Evolutionary conservation across 371 early-diverging fungal genomes (phyloP).

Genomic region (Basidiobolus meristosporus): DNA sequence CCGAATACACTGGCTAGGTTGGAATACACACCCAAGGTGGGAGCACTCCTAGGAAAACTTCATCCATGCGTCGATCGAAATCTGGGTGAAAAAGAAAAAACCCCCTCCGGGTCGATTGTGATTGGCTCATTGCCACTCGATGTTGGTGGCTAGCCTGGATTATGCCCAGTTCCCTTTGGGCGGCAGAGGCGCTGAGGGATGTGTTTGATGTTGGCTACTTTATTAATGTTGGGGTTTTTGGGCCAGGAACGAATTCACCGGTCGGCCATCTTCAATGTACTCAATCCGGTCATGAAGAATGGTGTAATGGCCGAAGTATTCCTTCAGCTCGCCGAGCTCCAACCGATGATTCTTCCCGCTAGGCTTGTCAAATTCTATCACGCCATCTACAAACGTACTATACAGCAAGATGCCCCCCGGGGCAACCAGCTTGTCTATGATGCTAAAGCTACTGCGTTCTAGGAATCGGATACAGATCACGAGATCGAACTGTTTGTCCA

Average conservation of each 20-base stretch:
- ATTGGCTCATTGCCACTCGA: no score
- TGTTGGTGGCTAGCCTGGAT: no score
- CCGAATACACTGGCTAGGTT: no score
- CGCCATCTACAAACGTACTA: slow-evolving; percentile 20
- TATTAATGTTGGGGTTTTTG: background rate
- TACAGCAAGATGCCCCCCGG: slow-evolving; percentile 15
- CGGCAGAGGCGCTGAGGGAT: no score
- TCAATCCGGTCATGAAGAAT: slow-evolving; percentile 14
- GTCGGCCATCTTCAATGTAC: slow-evolving; percentile 19
- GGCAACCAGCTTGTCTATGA: slow-evolving; percentile 9
- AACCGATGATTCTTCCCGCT: slow-evolving; percentile 11
- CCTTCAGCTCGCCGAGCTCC: slow-evolving; percentile 9
- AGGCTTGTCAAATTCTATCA: slow-evolving; percentile 8
- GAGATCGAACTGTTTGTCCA: slow-evolving; percentile 9
- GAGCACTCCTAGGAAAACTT: no score
- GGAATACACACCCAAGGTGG: no score
- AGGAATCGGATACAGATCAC: slow-evolving; percentile 19
- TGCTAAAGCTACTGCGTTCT: slow-evolving; percentile 9
- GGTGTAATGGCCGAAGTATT: slow-evolving; percentile 7
- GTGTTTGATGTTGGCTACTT: no score
- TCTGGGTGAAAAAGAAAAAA: no score
- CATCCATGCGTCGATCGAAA: no score
- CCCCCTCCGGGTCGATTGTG: no score
- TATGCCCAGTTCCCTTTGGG: no score
- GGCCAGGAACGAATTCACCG: slow-evolving; percentile 17